These are phyloP conservation scores for Citrus unshiu DNA, from an alignment of 345 rosid genomes.

Conservation along the genomic window DNA sequence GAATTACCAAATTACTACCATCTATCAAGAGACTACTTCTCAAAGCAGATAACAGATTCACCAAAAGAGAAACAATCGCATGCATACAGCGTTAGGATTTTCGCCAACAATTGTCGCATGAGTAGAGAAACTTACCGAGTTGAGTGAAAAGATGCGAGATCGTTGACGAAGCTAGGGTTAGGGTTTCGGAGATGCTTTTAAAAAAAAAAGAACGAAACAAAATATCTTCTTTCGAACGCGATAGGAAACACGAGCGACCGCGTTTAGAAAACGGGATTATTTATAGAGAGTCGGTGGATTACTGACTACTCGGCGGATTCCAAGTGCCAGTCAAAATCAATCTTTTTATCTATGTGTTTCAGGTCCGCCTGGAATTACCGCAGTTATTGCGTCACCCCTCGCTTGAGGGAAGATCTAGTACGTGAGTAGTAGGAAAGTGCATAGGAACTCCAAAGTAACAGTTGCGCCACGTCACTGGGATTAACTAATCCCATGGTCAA, in stretches of 20 bases:
- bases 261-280: too few relatives aligned
- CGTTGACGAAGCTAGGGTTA: not conserved
- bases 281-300: not conserved
- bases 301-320: conserved; percentile 15
- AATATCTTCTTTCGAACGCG: not conserved
- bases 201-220: not conserved
- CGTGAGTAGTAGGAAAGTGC: not conserved
- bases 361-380: conserved; percentile 17
- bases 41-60: not conserved
- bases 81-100: not conserved
- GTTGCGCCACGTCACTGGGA: not conserved
- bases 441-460: not conserved
- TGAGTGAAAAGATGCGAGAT: not conserved
- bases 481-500: not conserved
- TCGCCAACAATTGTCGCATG: not conserved
- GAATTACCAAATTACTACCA: not conserved
- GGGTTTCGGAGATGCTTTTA: conserved; percentile 8
- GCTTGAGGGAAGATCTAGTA: not conserved
- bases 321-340: conserved; percentile 1
- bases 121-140: not conserved
- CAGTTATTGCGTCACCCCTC: not conserved
- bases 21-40: not conserved
- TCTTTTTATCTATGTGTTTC: conserved; percentile 6
- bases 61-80: not conserved
- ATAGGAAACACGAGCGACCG: not conserved